Evolutionary conservation across 345 rosid species (phyloP).

Genomic region (Acer campestre): DNA sequence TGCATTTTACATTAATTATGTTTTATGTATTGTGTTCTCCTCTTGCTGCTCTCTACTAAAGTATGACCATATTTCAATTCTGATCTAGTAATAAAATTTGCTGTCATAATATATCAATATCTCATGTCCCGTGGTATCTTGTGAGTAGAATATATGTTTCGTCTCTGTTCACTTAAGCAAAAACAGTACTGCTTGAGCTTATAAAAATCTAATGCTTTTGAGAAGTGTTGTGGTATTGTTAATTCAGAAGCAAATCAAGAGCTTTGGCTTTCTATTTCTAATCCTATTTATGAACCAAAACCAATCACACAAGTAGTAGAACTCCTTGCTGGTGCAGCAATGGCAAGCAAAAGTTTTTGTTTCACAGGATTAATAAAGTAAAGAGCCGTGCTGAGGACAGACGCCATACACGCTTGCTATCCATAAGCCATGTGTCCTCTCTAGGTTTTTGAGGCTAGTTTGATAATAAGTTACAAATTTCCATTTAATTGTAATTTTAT

Average conservation of each 20-base stretch:
- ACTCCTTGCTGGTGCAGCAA: neutral
- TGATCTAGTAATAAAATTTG: neutral
- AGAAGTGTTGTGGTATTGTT: neutral
- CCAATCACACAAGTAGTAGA: no score
- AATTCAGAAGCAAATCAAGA: no score
- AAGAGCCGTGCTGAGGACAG: no score
- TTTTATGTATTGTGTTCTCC: neutral
- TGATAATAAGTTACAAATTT: no score
- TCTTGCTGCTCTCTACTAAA: neutral
- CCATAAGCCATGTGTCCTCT: no score
- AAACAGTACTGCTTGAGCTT: no score
- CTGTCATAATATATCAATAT: neutral
- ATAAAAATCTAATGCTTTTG: neutral
- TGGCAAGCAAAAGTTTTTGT: no score
- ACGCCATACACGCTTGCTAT: no score
- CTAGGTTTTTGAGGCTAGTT: no score
- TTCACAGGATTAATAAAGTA: no score
- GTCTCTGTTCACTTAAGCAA: no score
- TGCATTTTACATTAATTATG: neutral
- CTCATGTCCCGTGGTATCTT: neutral
- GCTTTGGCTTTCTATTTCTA: neutral
- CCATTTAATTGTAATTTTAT: no score
- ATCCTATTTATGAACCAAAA: neutral
- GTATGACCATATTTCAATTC: neutral
- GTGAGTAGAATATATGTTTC: neutral